Evolutionary conservation across 1,284 basidiomycete genomes (phyloP), one percentile per base, ranked within the genome.

Genomic region (Anthracocystis setariae): DNA sequence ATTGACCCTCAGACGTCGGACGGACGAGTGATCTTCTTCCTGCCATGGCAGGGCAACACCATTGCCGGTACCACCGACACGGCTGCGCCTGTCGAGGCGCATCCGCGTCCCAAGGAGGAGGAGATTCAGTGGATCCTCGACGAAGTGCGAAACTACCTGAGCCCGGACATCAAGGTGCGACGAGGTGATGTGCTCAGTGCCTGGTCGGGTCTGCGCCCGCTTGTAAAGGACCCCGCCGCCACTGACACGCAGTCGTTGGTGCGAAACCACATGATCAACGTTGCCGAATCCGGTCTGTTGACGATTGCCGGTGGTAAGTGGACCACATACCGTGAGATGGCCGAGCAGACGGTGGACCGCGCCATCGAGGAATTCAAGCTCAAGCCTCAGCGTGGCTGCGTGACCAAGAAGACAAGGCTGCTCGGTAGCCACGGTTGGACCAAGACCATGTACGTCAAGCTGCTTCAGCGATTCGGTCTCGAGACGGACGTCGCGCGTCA

Each of bases 291-390:
- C 68, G 94, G 94, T 20, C 85, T 98, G 73, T 84, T 98, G 63
- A 98, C 94, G 18, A 95, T 98, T 77, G 93, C 93, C 8, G 95
- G 95, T 45, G 95, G 95, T 5, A 98, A 98, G 85, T 98, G 95
- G 95, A 98, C 95, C 52, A 98, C 95, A 27, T 98, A 98, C 84
- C 77, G 81, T 29, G 91, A 91, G 50, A 98, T 98, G 95, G 93
- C 95, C 29, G 89, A 94, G 85, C 93, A 98, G 86, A 92, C 93
- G 0, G 91, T 98, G 46, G 92, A 98, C 84, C 87, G 87, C 59
- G 95, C 94, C 10, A 87, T 98, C 70, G 87, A 91, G 82, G 88
- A 88, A 55, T 97, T 92, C 85, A 85, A 84, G 29, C 84, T 94
- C 49, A 84, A 89, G 78, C 89, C 88, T 3, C 55, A 76, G 64